phyloP scores from a whole-genome alignment of 2,329 filamentous ascomycete genomes.

The Fusarium gaditjirri region DNA sequence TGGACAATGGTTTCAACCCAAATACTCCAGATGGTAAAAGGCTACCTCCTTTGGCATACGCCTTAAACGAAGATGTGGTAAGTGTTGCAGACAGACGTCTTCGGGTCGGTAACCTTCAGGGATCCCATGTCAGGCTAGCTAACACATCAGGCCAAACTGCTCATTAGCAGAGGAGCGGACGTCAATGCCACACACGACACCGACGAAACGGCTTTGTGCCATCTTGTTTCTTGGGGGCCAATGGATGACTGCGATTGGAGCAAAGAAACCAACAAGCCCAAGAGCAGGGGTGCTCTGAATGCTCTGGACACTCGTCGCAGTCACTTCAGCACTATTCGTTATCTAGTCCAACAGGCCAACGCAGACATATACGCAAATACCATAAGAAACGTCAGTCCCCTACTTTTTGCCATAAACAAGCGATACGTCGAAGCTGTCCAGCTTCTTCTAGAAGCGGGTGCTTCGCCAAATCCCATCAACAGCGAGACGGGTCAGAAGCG shows the following conservation, averaged over 20 bases:
- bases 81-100: background rate
- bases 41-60: slow-evolving; percentile 21
- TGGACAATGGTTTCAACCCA: slow-evolving; percentile 3
- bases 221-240: slow-evolving; percentile 17
- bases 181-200: slow-evolving; percentile 4
- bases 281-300: slow-evolving; percentile 14
- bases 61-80: slow-evolving; percentile 29
- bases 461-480: slow-evolving; percentile 29
- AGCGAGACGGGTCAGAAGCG: slow-evolving; percentile 4
- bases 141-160: slow-evolving; percentile 8
- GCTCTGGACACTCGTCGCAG: slow-evolving; percentile 12
- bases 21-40: slow-evolving; percentile 8
- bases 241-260: background rate
- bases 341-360: slow-evolving; percentile 16
- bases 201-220: slow-evolving; percentile 25
- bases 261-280: slow-evolving; percentile 9
- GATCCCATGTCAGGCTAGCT: background rate
- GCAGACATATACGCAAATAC: slow-evolving; percentile 18
- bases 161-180: slow-evolving; percentile 16
- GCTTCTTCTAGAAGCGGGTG: slow-evolving; percentile 28
- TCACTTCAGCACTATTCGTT: slow-evolving; percentile 21
- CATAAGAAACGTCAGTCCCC: slow-evolving; percentile 3
- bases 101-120: background rate
- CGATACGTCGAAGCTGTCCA: slow-evolving; percentile 16
- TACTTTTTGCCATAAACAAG: slow-evolving; percentile 12